Base-by-base conservation (phyloP, 2,329 filamentous ascomycete species). In the Pseudogymnoascus verrucosus region DNA sequence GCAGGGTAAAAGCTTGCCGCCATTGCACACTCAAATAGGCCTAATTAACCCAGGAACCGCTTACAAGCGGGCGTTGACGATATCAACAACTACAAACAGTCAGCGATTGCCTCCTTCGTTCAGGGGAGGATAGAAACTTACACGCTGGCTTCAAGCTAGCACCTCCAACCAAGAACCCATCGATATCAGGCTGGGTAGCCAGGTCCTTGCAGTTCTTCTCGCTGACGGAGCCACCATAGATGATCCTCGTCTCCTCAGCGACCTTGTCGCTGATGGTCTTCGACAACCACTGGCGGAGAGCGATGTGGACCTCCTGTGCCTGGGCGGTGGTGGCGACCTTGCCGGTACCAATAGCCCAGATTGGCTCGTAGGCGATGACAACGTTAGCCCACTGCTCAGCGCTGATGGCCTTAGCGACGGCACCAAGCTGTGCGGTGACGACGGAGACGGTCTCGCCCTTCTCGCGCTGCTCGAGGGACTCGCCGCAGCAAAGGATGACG, bases 131-230 rank as follows among this genome's bases (percentile, higher is more conserved):
- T 11, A 40, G 34, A 26, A 51, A 82, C 89, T 83, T 80, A 91
- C 89, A 97, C 69, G 91, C 93, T 75, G 93, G 93, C 88, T 98
- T 98, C 81, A 98, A 86, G 77, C 90, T 95, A 75, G 93, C 93
- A 78, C 93, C 93, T 69, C 93, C 93, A 70, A 98, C 93, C 70
- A 98, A 85, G 88, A 98, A 98, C 65, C 95, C 95, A 78, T 99
- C 95, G 77, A 99, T 96, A 78, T 99, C 95, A 68, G 85, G 77
- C 85, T 98, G 87, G 83, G 92, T 93, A 76, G 89, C 87, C 72
- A 99, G 85, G 68, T 98, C 93, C 74, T 83, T 85, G 84, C 91
- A 96, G 87, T 99, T 99, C 89, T 97, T 97, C 84, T 96, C 95
- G 76, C 84, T 96, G 73, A 99, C 95, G 73, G 89, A 95, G 75